Evolutionary conservation across 1,139 yeast genomes (phyloP).

Genomic region (Yamadazyma kanchanaburiensis): DNA sequence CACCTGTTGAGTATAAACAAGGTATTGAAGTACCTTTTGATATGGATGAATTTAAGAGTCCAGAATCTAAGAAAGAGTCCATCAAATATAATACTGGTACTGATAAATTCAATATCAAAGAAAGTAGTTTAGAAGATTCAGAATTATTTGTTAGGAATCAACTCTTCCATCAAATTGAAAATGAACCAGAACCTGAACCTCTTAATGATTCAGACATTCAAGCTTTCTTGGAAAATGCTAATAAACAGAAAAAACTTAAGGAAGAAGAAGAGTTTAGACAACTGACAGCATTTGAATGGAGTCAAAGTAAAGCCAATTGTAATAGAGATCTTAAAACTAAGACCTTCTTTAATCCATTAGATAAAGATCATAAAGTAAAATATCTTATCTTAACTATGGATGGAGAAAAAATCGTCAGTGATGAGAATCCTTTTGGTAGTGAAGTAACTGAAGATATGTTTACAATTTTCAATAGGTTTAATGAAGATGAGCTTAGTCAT

Average conservation of each 20-base stretch:
- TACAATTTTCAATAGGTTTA: constrained; percentile 38
- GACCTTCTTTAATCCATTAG: constrained; percentile 50
- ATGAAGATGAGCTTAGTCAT: constrained; percentile 24
- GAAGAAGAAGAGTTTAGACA: constrained; percentile 48
- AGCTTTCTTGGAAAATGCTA: constrained; percentile 42
- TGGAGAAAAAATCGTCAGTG: constrained; percentile 36
- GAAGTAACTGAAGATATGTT: constrained; percentile 42
- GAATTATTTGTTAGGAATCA: constrained; percentile 15
- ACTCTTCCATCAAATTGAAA: constrained; percentile 12
- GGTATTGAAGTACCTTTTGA: constrained; percentile 17
- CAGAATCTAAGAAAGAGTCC: no score
- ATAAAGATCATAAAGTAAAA: constrained; percentile 17
- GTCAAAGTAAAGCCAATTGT: constrained; percentile 27
- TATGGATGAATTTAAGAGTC: constrained; percentile 20
- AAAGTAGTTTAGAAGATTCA: constrained; percentile 15
- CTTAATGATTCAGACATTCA: constrained; percentile 11
- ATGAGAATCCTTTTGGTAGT: constrained; percentile 38
- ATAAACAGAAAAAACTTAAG: constrained; percentile 31
- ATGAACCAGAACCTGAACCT: background rate
- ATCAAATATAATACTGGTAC: constrained; percentile 6
- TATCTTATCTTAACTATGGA: constrained; percentile 45
- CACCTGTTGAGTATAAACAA: constrained; percentile 3
- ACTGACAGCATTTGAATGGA: constrained; percentile 54
- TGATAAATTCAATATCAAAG: constrained; percentile 11
- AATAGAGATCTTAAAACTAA: constrained; percentile 40